A percentile compares a stretch with the other conserved stretches of the same genome.
These are phyloP conservation scores for Prunus davidiana DNA, from an alignment of 306 rosid species.

Conservation along the genomic window DNA sequence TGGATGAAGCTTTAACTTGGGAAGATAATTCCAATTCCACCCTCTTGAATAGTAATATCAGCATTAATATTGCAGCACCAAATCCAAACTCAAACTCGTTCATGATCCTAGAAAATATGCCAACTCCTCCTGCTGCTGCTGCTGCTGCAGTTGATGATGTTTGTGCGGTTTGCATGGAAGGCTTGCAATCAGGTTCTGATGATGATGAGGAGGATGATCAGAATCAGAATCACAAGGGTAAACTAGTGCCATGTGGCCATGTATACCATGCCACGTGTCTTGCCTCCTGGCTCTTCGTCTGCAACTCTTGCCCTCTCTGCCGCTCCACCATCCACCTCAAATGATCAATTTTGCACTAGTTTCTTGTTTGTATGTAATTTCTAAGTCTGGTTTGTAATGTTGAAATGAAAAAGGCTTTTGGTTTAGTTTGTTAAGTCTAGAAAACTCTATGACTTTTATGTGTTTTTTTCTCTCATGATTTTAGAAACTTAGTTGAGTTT, in stretches of 20 bases:
- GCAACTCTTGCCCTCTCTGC: slow-evolving; percentile 71
- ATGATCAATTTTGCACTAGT: neutral
- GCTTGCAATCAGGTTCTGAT: slow-evolving; percentile 9
- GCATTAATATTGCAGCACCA: too few species aligned
- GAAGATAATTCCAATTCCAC: slow-evolving; percentile 5
- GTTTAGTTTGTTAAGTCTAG: too few species aligned
- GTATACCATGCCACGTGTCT: slow-evolving; percentile 61
- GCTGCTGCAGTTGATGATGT: slow-evolving; percentile 13
- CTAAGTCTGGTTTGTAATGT: neutral
- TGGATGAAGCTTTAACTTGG: slow-evolving; percentile 43
- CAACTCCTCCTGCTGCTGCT: neutral
- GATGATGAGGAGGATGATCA: neutral
- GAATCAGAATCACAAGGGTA: slow-evolving; percentile 11
- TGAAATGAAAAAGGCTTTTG: neutral
- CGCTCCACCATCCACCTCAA: slow-evolving; percentile 38
- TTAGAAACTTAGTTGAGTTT: too few species aligned
- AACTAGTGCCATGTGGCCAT: slow-evolving; percentile 59
- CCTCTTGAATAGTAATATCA: neutral
- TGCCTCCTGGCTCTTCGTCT: slow-evolving; percentile 51
- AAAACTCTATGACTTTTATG: too few species aligned
- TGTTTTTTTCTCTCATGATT: too few species aligned
- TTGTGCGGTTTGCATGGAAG: slow-evolving; percentile 62
- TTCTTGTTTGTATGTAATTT: neutral
- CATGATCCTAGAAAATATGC: slow-evolving; percentile 18
- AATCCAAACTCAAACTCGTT: slow-evolving; percentile 1